phyloP scores from a whole-genome alignment of 176 grass and related monocot species.

The Oryza meyeriana region DNA sequence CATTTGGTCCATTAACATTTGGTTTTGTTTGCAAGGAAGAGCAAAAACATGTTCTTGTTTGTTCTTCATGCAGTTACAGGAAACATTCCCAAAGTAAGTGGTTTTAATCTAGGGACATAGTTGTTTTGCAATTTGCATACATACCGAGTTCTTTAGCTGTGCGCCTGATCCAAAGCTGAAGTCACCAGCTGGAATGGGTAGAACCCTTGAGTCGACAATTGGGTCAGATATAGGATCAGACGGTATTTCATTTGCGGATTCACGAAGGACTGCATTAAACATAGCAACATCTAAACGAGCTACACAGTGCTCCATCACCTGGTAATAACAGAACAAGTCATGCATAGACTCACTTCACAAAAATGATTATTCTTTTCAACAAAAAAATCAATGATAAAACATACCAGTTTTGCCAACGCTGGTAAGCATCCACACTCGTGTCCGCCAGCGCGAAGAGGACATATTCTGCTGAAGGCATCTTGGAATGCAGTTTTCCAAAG shows the following conservation, averaged over 20 bases:
- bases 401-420: conserved; percentile 70
- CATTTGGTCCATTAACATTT: not conserved
- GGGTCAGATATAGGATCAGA: conserved; percentile 93
- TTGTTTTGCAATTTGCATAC: conserved; percentile 10
- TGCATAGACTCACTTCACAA: not conserved
- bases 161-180: conserved; percentile 94
- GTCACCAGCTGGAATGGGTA: conserved; percentile 71
- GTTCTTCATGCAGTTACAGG: conserved; percentile 8
- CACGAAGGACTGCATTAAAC: conserved; percentile 96
- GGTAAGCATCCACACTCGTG: conserved; percentile 91
- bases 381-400: not conserved
- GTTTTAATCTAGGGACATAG: not conserved
- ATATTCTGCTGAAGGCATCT: conserved; percentile 71
- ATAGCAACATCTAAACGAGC: conserved; percentile 86
- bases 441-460: conserved; percentile 68
- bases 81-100: not conserved
- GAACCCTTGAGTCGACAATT: conserved; percentile 74
- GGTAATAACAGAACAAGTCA: conserved; percentile 34
- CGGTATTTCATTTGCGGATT: conserved; percentile 83
- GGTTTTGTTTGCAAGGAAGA: conserved; percentile 7
- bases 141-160: conserved; percentile 88
- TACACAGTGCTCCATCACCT: conserved; percentile 96
- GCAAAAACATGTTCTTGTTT: conserved; percentile 3
- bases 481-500: conserved; percentile 77
- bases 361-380: conserved; percentile 14